Base-by-base conservation (phyloP, 225 moss, liverwort and hornwort genomes). In the Sphagnum contortum region DNA sequence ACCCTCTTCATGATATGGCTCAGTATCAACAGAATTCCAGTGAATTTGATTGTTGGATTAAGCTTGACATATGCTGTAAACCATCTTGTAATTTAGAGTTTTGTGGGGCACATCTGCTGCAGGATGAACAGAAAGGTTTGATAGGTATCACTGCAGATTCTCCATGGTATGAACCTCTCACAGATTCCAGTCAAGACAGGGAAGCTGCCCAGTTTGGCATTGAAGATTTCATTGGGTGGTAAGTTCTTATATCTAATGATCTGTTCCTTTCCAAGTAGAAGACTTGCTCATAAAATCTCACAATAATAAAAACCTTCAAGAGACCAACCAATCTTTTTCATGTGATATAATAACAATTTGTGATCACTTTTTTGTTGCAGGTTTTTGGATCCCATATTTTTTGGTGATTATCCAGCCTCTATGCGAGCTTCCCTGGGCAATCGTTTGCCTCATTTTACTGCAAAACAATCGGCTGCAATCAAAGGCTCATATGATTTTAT, bases 81-180 rank as follows among this genome's bases (percentile, higher is more conserved):
- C 29, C 4, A 61, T 0, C 48, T 3, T 8, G 10, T 7, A 45
- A 45, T 45, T 7, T 45, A 61, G 0, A 12, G 9, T 12, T 9
- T 6, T 61, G 61, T 46, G 6, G 8, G 8, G 3, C 3, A 3
- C 48, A 61, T 9, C 2, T 45, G 45, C 45, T 4, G 14, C 74
- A 92, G 92, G 68, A 61, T 11, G 48, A 57, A 3, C 92, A 93
- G 67, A 69, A 75, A 5, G 92, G 92, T 10, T 48, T 68, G 0
- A 86, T 93, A 61, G 92, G 92, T 11, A 76, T 93, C 4, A 86
- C 89, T 47, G 12, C 71, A 13, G 84, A 88, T 71, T 81, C 70
- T 58, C 77, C 75, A 44, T 88, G 88, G 88, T 81, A 61, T 59
- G 84, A 81, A 63, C 84, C 88, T 44, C 14, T 79, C 63, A 66